A percentile compares a stretch with the other conserved stretches of the same genome.
phyloP scores from a whole-genome alignment of 768 basidiomycete genomes.

The Glaciozyma martinii region DNA sequence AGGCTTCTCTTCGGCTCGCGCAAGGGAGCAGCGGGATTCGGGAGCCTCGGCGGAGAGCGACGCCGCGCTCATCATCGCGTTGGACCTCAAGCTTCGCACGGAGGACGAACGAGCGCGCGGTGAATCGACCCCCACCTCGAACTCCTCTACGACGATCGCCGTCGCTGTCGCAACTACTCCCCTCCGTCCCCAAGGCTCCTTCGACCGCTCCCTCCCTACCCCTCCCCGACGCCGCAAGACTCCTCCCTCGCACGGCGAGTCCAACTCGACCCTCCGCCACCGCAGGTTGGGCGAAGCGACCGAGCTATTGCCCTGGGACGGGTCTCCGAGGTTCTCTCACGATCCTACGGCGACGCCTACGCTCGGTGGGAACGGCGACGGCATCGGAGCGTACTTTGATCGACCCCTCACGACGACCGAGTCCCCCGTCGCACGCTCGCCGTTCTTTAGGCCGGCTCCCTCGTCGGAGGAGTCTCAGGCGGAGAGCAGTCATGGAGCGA shows the following conservation, averaged over 20 bases:
- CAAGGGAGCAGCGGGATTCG: too few relatives aligned
- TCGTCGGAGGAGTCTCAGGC: not conserved
- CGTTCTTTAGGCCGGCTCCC: not conserved
- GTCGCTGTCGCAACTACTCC: not conserved
- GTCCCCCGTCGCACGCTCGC: not conserved
- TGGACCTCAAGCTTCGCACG: not conserved
- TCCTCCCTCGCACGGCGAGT: not conserved
- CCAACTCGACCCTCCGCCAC: not conserved
- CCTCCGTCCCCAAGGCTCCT: not conserved
- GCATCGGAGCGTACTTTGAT: not conserved
- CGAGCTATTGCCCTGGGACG: not conserved
- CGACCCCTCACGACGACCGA: not conserved
- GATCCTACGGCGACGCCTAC: not conserved
- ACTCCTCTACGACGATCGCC: not conserved
- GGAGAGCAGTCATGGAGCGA: not conserved
- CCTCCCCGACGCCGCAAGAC: not conserved
- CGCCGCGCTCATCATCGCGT: not conserved
- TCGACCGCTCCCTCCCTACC: not conserved
- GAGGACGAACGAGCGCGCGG: not conserved
- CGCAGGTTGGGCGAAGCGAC: not conserved
- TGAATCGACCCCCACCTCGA: not conserved
- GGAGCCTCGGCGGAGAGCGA: not conserved
- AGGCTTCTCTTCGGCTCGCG: not conserved
- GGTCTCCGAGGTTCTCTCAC: not conserved
- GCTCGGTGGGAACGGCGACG: not conserved